Evolutionary conservation across 768 basidiomycete genomes (phyloP), one percentile per base, ranked within the genome.

Genomic region (Myochromella boudieri): DNA sequence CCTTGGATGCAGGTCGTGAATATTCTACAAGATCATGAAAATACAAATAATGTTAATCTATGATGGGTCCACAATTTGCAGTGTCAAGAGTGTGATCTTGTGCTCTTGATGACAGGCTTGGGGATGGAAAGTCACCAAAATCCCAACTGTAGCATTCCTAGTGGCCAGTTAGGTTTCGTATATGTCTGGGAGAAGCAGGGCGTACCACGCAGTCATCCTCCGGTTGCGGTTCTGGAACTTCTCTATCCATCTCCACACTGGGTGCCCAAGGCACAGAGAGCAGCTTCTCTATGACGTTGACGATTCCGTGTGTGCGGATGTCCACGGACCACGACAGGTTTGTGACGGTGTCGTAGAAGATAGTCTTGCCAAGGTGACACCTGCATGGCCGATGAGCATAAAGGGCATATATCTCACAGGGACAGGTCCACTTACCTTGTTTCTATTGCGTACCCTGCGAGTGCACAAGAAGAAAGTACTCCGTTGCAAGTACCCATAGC

Each of bases 381-480:
- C 84, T 86, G 29, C 6, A 36, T 21, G 37, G 7, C 9, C 22
- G 29, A 22, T 25, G 7, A 25, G 6, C 2, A 15, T 32, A n/a
- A 18, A 18, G 2, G 4, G 14, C 8, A 15, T 17, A 24, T 24
- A 18, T n/a, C 27, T 20, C 5, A 2, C 10, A 40, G 15, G n/a
- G n/a, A 44, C 8, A 28, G 32, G 26, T 47, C 40, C 12, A 67
- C 75, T 26, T 28, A 85, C 83, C 75, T 72, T 29, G 85, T 77
- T 65, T 93, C 91, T 76, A 94, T 75, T 2, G 91, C 95, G 60
- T 89, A 97, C n/a, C 95, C 95, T 17, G 77, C 90, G 8, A 91
- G 66, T 3, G 87, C 83, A 61, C 95, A 98, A 1, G 84, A 80
- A 0, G 88, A 93, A 1, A 89, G 58, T 1, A 88, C 70, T 11